Conservation (phyloP, 441 rosid species). For the Mallotus japonicus region DNA sequence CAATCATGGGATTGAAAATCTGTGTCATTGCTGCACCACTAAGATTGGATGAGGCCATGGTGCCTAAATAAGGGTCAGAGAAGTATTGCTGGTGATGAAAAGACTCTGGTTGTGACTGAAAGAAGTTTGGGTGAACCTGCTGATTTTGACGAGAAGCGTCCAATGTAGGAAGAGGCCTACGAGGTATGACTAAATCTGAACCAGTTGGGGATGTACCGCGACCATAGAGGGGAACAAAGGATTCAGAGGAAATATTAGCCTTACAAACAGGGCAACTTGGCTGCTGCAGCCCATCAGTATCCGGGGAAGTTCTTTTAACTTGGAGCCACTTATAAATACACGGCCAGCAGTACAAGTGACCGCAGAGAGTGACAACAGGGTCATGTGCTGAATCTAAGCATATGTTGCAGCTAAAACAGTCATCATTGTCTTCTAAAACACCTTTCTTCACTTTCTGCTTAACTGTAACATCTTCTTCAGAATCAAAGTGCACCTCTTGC, state of each 20-base stretch:
- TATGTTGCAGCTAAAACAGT: constrained; percentile 75
- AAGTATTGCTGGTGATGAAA: constrained; percentile 36
- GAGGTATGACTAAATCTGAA: constrained; percentile 45
- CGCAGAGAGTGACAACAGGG: constrained; percentile 81
- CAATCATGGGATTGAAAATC: constrained; percentile 47
- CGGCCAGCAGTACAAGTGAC: constrained; percentile 90
- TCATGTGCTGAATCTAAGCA: constrained; percentile 71
- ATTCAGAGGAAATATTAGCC: constrained; percentile 51
- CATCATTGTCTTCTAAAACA: constrained; percentile 30
- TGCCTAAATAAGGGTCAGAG: constrained; percentile 35
- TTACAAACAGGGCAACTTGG: constrained; percentile 81
- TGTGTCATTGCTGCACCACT: constrained; percentile 29
- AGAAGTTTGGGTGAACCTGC: constrained; percentile 32
- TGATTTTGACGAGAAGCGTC: constrained; percentile 32
- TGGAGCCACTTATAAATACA: constrained; percentile 86
- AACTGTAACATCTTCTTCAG: constrained; percentile 29
- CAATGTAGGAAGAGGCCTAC: constrained; percentile 49
- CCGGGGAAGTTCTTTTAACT: constrained; percentile 54
- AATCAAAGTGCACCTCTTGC: constrained; percentile 31
- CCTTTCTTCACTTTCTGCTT: constrained; percentile 36
- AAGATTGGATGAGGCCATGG: constrained; percentile 34
- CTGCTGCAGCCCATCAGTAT: constrained; percentile 48
- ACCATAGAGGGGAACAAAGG: constrained; percentile 80
- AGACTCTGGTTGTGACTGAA: constrained; percentile 32
- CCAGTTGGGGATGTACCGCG: constrained; percentile 49